Evolutionary conservation across 2,329 filamentous ascomycete species (phyloP), one percentile per base, ranked within the genome.

Genomic region (Sclerotinia trifoliorum): DNA sequence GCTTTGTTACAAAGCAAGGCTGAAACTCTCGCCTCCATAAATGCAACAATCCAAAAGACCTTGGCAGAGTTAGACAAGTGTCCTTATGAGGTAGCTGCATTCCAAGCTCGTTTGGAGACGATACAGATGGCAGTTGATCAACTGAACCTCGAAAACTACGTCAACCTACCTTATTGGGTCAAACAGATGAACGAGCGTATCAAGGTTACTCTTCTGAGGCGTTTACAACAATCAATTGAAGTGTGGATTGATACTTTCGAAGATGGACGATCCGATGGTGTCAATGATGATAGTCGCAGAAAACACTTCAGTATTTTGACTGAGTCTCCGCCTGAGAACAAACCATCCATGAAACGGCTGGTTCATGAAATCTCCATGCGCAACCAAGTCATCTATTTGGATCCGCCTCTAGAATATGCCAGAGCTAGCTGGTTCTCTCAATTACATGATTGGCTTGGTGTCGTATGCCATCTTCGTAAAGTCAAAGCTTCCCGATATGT

Each of bases 401-500:
- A 97, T 65, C 96, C 95, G 5, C 95, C 95, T 6, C 83, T 98
- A 64, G 93, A 97, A 77, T 95, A 90, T 78, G 94, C 95, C 21
- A 88, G 94, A 73, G 94, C 94, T 17, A 94, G 90, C 77, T 99
- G 96, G 95, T 92, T 96, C 77, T 84, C 90, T 24, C 94, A 97
- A 74, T 84, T 99, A 52, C 94, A 98, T 74, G 87, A 93, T 46
- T 99, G 95, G 95, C 86, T 99, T 48, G 94, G 92, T 51, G 86
- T 96, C 69, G 90, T 97, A 56, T 98, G 95, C 81, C 94, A 95
- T 74, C 84, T 98, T 55, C 91, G 92, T 70, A 96, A 94, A 81
- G 92, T 99, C 78, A 96, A 98, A 79, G 94, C 95, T 3, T 94
- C 93, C 2, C 88, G 95, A 73, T 99, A 99, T 79, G 92, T 97